Evolutionary conservation across 2,329 filamentous ascomycete genomes (phyloP).

Genomic region (Fusarium subglutinans): DNA sequence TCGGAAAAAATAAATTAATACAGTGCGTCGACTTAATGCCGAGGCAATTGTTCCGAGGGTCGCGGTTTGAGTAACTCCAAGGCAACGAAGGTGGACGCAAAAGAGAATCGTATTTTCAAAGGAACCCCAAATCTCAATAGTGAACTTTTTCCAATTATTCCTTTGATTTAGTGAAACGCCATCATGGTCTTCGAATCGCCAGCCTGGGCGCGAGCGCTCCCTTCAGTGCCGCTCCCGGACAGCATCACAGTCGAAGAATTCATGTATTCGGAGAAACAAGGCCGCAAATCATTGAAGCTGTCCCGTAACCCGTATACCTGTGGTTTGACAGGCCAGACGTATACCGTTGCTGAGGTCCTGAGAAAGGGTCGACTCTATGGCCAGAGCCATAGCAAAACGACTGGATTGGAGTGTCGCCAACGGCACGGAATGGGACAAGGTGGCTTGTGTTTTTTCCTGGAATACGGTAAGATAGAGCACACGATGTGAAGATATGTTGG

Average conservation of each 20-base stretch:
- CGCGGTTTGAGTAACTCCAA: not conserved
- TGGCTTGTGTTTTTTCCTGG: not conserved
- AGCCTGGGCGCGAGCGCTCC: not conserved
- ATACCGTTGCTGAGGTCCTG: not conserved
- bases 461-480: not conserved
- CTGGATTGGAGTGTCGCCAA: not conserved
- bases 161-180: too few species aligned
- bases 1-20: too few species aligned
- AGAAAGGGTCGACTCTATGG: not conserved
- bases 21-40: not conserved
- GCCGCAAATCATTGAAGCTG: not conserved
- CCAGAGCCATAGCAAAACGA: not conserved
- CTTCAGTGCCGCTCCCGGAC: not conserved
- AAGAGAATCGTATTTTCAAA: not conserved
- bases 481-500: accelerated
- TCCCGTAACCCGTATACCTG: not conserved
- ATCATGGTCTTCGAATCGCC: not conserved
- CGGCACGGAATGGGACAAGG: not conserved
- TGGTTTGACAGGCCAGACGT: not conserved
- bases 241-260: not conserved
- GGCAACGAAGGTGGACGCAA: not conserved
- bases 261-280: not conserved
- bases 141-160: accelerated
- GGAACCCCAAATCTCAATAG: accelerated
- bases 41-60: not conserved